Conservation (phyloP, 2,329 filamentous ascomycete species). For the Orbilia quercus region DNA sequence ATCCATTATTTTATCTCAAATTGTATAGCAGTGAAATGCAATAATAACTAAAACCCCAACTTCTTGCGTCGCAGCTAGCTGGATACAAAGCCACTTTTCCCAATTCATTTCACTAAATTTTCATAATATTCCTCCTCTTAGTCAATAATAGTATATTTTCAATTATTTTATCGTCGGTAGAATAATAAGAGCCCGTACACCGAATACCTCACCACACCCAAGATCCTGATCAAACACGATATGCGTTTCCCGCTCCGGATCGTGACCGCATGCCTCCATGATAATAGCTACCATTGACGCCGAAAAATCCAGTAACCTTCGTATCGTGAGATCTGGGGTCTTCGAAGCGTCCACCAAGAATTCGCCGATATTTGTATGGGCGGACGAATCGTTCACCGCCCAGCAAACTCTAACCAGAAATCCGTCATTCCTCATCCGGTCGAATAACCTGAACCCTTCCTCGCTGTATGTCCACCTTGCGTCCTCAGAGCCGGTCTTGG, state of each 20-base stretch:
- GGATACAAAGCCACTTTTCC: too few species aligned
- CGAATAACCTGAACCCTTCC: background rate
- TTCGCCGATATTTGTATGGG: too few species aligned
- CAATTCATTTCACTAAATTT: too few species aligned
- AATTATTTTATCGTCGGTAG: too few species aligned
- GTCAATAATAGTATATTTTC: too few species aligned
- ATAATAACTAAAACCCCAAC: too few species aligned
- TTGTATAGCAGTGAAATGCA: too few species aligned
- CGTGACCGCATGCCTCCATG: background rate
- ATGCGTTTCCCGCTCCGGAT: conserved; percentile 9
- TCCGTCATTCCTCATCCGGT: conserved; percentile 9
- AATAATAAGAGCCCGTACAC: too few species aligned
- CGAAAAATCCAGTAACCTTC: background rate
- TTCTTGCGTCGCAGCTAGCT: too few species aligned
- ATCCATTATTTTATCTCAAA: background rate
- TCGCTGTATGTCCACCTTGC: background rate
- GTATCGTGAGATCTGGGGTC: background rate
- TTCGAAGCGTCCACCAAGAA: too few species aligned
- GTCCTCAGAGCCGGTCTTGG: background rate
- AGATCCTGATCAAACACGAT: conserved; percentile 8
- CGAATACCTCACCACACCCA: background rate
- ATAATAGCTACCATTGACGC: background rate
- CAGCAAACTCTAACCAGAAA: background rate
- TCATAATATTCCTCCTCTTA: too few species aligned
- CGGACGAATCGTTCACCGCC: background rate